Evolutionary conservation across 2,329 filamentous ascomycete species (phyloP).

Genomic region (Fusarium concolor): DNA sequence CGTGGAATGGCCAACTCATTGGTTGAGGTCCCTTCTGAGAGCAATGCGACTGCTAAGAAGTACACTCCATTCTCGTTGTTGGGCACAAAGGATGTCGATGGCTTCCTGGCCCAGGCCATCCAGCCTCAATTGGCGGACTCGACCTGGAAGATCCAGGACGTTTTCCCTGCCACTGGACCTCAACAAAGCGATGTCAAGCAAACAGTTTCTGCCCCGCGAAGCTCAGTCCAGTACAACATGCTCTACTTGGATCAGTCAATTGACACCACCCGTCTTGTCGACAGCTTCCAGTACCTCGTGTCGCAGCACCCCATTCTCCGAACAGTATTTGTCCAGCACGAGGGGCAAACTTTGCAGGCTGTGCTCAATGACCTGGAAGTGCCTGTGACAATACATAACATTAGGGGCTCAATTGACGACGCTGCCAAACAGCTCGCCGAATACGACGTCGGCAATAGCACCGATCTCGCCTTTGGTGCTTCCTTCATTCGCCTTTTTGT

Average conservation of each 20-base stretch:
- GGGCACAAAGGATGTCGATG: conserved; percentile 21
- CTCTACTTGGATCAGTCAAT: conserved; percentile 44
- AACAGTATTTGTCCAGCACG: conserved; percentile 43
- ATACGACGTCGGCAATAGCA: conserved; percentile 20
- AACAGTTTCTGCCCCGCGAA: conserved; percentile 38
- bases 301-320: conserved; percentile 41
- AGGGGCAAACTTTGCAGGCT: conserved; percentile 33
- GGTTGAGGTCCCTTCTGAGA: conserved; percentile 14
- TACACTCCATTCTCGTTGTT: conserved; percentile 42
- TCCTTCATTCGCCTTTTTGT: conserved; percentile 40
- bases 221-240: conserved; percentile 47
- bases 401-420: conserved; percentile 21
- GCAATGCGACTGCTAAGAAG: conserved; percentile 6
- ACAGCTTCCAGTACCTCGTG: conserved; percentile 42
- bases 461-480: conserved; percentile 23
- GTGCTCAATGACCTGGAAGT: conserved; percentile 36
- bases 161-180: conserved; percentile 39
- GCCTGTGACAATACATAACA: conserved; percentile 24
- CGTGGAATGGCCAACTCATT: conserved; percentile 39
- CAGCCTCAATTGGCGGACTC: conserved; percentile 33
- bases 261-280: conserved; percentile 27
- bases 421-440: conserved; percentile 36
- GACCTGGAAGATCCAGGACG: conserved; percentile 39
- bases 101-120: conserved; percentile 30
- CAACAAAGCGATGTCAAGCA: conserved; percentile 41